Evolutionary conservation across 106 monocot genomes (phyloP).

Genomic region (Dendrobium catenatum): DNA sequence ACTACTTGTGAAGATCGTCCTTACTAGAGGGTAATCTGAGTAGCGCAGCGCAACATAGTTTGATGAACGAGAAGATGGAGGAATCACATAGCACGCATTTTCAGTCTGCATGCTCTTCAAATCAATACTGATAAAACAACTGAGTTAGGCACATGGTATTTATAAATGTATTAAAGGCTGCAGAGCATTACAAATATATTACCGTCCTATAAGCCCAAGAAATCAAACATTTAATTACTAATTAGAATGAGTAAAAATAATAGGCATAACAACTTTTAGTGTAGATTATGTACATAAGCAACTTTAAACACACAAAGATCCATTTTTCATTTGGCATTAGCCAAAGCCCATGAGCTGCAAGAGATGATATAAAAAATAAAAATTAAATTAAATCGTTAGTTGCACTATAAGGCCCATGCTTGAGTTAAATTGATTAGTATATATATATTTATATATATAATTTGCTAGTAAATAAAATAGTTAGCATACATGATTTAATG

Average conservation of each 20-base stretch:
- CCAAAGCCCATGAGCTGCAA: background rate
- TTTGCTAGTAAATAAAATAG: no score
- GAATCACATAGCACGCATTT: conserved; percentile 31
- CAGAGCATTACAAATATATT: background rate
- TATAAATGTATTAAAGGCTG: background rate
- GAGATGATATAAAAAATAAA: background rate
- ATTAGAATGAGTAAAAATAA: background rate
- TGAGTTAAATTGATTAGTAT: no score
- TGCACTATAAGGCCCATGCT: no score
- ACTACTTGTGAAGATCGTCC: background rate
- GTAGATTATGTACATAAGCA: background rate
- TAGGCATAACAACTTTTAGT: background rate
- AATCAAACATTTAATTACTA: background rate
- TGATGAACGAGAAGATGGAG: conserved; percentile 36
- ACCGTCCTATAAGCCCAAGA: background rate
- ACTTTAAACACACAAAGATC: background rate
- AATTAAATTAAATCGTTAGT: no score
- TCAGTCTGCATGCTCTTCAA: conserved; percentile 59
- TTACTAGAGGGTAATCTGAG: conserved; percentile 31
- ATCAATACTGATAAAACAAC: conserved; percentile 44
- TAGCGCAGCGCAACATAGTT: conserved; percentile 50
- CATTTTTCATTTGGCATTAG: background rate
- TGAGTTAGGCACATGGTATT: background rate
- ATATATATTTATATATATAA: no score
- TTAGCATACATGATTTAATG: no score